Conservation (phyloP, 768 basidiomycete genomes). For the Suillus discolor region DNA sequence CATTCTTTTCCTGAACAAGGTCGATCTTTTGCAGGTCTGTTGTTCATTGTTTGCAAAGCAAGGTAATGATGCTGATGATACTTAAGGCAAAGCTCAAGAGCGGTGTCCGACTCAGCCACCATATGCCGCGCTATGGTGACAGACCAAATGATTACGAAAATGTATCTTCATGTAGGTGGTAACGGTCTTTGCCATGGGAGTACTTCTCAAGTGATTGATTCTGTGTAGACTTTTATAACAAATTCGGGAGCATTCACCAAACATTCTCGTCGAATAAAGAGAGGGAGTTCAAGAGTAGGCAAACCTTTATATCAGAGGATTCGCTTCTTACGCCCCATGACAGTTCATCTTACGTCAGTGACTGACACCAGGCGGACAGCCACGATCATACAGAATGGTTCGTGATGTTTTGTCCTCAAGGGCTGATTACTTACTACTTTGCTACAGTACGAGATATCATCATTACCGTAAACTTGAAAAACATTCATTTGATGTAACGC, state of each 20-base stretch:
- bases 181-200: constrained; percentile 5
- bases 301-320: not conserved
- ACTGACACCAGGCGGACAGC: constrained; percentile 77
- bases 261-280: constrained; percentile 67
- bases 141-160: constrained; percentile 79
- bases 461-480: constrained; percentile 64
- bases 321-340: constrained; percentile 14
- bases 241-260: constrained; percentile 72
- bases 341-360: constrained; percentile 81
- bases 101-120: constrained; percentile 69
- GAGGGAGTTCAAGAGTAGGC: constrained; percentile 73
- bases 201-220: constrained; percentile 11
- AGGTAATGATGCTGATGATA: constrained; percentile 7
- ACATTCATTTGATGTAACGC: constrained; percentile 42
- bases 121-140: constrained; percentile 74
- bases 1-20: constrained; percentile 82
- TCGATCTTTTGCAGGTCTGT: constrained; percentile 70
- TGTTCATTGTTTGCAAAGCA: constrained; percentile 1
- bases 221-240: constrained; percentile 66
- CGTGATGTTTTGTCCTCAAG: constrained; percentile 22
- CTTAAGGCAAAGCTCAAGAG: constrained; percentile 70
- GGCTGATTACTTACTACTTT: constrained; percentile 10
- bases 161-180: constrained; percentile 67
- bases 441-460: constrained; percentile 68
- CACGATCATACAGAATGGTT: constrained; percentile 75